Base-by-base conservation (phyloP, 768 basidiomycete genomes). In the Cystofilobasidium macerans region DNA sequence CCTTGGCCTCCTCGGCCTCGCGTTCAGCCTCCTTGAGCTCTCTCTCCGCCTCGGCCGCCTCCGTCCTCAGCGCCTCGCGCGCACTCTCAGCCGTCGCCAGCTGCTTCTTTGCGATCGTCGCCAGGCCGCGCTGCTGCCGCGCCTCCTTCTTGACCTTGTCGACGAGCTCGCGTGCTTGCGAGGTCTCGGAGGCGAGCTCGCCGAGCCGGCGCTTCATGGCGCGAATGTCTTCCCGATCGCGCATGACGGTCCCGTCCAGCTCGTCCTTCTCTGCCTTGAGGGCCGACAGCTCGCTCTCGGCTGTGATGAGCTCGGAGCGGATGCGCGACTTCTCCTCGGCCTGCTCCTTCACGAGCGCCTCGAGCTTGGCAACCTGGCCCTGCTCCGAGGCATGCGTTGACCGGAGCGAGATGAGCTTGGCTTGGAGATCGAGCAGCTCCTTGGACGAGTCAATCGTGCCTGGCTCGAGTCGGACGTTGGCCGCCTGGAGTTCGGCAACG, bases 91-190 rank as follows among this genome's bases (percentile, higher is more conserved):
- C 86, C 6, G 87, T 83, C 30, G 82, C 82, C 32, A 98, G 79
- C 78, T 98, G 95, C 76, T 99, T 98, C 79, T 86, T 86, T 7
- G 89, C 88, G 74, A 98, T 94, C 6, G 92, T 92, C 28, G 94
- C 81, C 69, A 94, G 80, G 13, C 95, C 95, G 75, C 90, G 97
- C 78, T 97, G 93, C 73, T 95, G 90, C 75, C 94, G 87, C 1
- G 88, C 90, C 60, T 97, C 93, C 77, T 89, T 98, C 79, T 85
- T 92, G 45, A 82, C 75, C 78, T 88, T 92, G 76, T 98, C 95
- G 26, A 91, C 78, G 68, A 88, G 85, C 14, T 77, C 78, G 75
- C 87, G 92, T 60, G 86, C 74, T 14, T 78, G 73, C 54, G 87
- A 83, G 40, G 85, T 85, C 75, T 91, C 84, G 68, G 85, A 82